These are phyloP conservation scores for Solanum appendiculatum DNA, from an alignment of 257 asterid species.

Conservation along the genomic window DNA sequence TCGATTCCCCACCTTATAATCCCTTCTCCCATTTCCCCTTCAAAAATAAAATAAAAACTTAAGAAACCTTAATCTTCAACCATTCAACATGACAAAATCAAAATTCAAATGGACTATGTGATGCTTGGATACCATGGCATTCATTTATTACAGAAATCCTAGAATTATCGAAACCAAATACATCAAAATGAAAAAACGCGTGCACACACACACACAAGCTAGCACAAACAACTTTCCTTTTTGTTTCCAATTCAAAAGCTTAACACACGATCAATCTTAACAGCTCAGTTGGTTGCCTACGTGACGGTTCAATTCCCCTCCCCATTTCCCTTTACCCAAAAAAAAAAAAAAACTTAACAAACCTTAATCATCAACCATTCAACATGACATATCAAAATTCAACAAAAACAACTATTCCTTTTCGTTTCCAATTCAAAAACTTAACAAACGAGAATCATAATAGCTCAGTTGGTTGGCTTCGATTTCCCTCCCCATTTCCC, in stretches of 20 bases:
- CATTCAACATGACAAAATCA: background rate
- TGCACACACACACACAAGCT: background rate
- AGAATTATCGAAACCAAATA: background rate
- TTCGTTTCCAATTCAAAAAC: too few species aligned
- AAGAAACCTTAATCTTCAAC: background rate
- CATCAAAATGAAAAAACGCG: background rate
- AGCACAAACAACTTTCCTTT: background rate
- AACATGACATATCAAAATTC: background rate
- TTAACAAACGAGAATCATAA: background rate
- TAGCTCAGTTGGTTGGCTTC: background rate
- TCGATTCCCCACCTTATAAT: background rate
- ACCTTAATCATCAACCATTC: background rate
- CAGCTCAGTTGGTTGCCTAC: background rate
- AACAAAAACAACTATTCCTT: too few species aligned
- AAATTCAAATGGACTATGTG: background rate
- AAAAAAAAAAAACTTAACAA: background rate
- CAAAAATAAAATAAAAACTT: background rate
- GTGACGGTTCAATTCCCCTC: background rate
- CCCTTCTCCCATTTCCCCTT: background rate
- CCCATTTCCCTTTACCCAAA: background rate
- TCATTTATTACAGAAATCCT: background rate
- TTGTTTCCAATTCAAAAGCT: background rate
- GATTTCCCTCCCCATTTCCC: too few species aligned
- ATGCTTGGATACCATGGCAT: background rate
- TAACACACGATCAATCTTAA: background rate